Evolutionary conservation across 192 early-diverging fungal genomes (phyloP).

Genomic region (Entomortierella beljakovae): DNA sequence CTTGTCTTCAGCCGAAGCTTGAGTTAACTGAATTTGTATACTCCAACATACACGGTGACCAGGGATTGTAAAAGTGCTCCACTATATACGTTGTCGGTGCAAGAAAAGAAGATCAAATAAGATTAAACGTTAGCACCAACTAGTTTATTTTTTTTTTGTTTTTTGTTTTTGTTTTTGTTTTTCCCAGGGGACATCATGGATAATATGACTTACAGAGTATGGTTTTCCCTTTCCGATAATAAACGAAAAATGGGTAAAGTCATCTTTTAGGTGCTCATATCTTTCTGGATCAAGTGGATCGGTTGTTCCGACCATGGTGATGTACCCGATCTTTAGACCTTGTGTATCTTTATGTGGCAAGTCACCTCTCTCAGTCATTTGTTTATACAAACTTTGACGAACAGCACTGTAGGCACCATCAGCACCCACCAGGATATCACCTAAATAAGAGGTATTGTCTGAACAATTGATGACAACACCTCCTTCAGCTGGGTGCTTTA

Average conservation of each 20-base stretch:
- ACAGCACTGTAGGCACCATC: conserved; percentile 41
- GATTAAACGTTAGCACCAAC: neutral
- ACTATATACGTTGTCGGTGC: conserved; percentile 11
- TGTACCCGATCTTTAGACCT: conserved; percentile 24
- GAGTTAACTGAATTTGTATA: conserved; percentile 16
- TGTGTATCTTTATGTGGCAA: conserved; percentile 21
- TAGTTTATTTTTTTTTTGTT: neutral
- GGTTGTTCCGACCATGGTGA: conserved; percentile 44
- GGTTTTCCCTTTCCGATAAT: conserved; percentile 38
- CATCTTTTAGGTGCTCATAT: conserved; percentile 19
- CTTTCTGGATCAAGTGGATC: conserved; percentile 24
- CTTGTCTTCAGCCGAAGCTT: conserved; percentile 2
- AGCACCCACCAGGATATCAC: conserved; percentile 44
- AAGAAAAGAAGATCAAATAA: neutral
- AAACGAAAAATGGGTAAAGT: conserved; percentile 27
- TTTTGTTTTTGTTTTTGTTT: no score
- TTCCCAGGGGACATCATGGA: no score
- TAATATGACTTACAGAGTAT: conserved; percentile 41
- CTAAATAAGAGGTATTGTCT: conserved; percentile 27
- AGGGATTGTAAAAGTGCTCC: conserved; percentile 28
- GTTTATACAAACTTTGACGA: conserved; percentile 17
- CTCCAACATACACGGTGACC: conserved; percentile 35
- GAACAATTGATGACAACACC: conserved; percentile 25
- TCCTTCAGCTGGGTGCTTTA: conserved; percentile 26
- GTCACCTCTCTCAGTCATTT: conserved; percentile 5